Conservation (phyloP, 2,329 filamentous ascomycete species). For the Colletotrichum tabaci region DNA sequence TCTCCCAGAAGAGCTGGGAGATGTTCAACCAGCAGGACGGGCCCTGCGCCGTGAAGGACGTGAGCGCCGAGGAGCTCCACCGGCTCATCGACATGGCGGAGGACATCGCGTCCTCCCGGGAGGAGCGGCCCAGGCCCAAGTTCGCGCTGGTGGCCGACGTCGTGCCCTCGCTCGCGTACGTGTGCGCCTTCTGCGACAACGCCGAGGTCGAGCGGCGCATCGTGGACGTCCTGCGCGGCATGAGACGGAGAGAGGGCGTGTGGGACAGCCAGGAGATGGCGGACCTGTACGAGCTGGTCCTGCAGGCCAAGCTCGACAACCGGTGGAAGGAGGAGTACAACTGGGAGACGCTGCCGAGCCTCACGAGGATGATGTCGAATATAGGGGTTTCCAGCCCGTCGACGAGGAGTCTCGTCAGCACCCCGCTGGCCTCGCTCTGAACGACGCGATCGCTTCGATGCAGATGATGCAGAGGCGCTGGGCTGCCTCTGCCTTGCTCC, state of each 20-base stretch:
- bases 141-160: conserved; percentile 32
- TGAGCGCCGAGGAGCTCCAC: background rate
- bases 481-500: too few species aligned
- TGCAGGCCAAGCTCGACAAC: conserved; percentile 23
- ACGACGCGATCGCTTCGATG: background rate
- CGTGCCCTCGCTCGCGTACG: conserved; percentile 30
- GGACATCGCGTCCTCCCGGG: conserved; percentile 7
- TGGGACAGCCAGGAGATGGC: conserved; percentile 43
- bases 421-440: conserved; percentile 20
- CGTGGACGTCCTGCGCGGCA: conserved; percentile 33
- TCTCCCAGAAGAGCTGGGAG: conserved; percentile 21
- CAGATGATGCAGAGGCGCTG: too few species aligned
- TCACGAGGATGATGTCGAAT: conserved; percentile 29
- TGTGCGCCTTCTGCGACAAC: conserved; percentile 42
- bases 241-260: conserved; percentile 40
- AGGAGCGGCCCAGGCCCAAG: background rate
- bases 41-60: conserved; percentile 11
- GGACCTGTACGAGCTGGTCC: conserved; percentile 17
- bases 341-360: conserved; percentile 29
- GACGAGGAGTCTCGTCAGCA: background rate
- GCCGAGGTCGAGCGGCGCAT: conserved; percentile 30
- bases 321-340: conserved; percentile 37
- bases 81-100: conserved; percentile 34
- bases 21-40: conserved; percentile 23
- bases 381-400: conserved; percentile 2